Base-by-base conservation (phyloP, 2,329 filamentous ascomycete species). In the Pseudocercospora fuligena region DNA sequence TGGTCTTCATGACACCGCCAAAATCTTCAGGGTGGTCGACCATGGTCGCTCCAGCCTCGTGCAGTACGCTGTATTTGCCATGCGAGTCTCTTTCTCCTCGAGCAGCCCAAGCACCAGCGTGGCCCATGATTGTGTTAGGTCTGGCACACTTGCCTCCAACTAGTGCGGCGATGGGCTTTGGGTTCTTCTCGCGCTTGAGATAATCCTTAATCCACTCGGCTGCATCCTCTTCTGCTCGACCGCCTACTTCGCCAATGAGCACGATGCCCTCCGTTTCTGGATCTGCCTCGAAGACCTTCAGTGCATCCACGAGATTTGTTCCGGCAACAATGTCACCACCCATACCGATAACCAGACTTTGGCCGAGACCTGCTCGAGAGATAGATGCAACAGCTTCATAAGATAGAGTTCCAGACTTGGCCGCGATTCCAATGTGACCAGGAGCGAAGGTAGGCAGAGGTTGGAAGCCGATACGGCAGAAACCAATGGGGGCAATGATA, bases 371-470 rank as follows among this genome's bases (percentile, higher is more conserved):
- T n/a, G 87, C 89, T 67, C 88, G 84, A 6, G 90, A 92, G 25
- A 92, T 88, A 1, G 90, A 89, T 0, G 89, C 91, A 0, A 93
- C 91, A 1, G 91, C 88, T 77, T 94, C 92, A 73, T 94, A 94
- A 68, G 90, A 92, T 47, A 94, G 80, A 0, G 92, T 94, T 0
- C 91, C 92, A 0, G 90, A 93, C 76, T 92, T 93, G n/a, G 90
- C 90, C 2, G 92, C 87, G 63, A 94, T 91, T 1, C 91, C 91
- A 23, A 94, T 82, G 64, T 87, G 85, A 0, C 91, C 92, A 0
- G 87, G 85, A 65, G 84, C 81, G 74, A 93, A 94, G 65, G 89
- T 92, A 0, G 89, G 86, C 12, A 94, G 81, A 5, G 92, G 92
- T 76, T 93, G 91, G 75, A 94, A 93, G 0, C 92, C 91, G 75